phyloP scores from a whole-genome alignment of 495 filamentous ascomycete genomes.

The Penicillium flavigenum region DNA sequence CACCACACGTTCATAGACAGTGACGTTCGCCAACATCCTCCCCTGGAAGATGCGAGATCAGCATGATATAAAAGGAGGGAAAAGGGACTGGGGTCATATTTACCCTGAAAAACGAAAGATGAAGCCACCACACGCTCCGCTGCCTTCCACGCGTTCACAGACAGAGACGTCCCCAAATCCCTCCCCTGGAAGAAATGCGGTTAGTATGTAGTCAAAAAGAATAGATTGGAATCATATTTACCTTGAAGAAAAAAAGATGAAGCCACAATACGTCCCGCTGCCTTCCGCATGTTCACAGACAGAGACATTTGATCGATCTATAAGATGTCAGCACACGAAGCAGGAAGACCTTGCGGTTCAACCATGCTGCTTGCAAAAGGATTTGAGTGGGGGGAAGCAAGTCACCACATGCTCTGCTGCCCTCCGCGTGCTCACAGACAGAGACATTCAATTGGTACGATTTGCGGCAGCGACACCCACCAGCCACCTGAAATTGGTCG shows the following conservation, averaged over 20 bases:
- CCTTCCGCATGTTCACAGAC: not conserved
- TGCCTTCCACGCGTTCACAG: not conserved
- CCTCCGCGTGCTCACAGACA: slow-evolving; percentile 2
- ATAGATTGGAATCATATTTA: not conserved
- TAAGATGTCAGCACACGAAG: not conserved
- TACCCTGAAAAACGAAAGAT: not conserved
- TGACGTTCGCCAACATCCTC: not conserved
- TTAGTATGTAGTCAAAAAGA: not conserved
- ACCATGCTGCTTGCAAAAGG: not conserved
- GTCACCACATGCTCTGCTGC: not conserved
- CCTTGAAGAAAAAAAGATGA: not conserved
- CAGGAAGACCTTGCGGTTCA: not conserved
- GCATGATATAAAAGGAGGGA: not conserved
- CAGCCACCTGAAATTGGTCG: not conserved
- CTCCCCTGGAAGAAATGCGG: not conserved
- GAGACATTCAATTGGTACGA: not conserved
- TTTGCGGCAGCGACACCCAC: not conserved
- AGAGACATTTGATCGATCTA: not conserved
- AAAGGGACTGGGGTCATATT: not conserved
- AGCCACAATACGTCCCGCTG: not conserved
- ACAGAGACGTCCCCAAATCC: not conserved
- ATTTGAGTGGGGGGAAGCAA: not conserved
- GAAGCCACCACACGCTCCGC: not conserved
- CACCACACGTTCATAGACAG: slow-evolving; percentile 4
- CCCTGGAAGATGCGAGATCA: not conserved